Evolutionary conservation across 148 eudicot species (phyloP).

Genomic region (Rhododendron mucronatum): DNA sequence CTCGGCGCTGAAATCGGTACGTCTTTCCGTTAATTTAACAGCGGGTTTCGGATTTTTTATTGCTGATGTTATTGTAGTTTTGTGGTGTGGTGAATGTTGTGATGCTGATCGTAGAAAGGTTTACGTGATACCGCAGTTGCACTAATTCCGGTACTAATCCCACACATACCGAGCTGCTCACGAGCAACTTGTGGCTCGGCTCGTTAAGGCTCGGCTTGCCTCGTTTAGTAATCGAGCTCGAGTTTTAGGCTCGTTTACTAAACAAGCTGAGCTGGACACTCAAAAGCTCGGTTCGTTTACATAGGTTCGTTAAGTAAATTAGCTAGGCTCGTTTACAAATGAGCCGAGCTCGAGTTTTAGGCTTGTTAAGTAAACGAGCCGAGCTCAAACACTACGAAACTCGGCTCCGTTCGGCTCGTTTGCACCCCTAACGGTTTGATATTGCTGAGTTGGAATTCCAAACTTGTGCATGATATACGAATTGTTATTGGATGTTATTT

Average conservation of each 20-base stretch:
- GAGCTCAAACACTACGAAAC: neutral
- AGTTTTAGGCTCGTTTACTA: neutral
- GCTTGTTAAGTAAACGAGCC: neutral
- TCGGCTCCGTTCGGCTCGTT: neutral
- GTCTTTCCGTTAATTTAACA: neutral
- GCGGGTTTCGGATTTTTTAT: neutral
- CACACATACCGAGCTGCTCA: no score
- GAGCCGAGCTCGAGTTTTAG: no score
- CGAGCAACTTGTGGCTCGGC: no score
- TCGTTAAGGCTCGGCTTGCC: neutral
- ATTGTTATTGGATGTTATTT: neutral
- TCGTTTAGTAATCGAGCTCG: neutral
- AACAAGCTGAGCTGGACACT: neutral
- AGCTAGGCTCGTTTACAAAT: neutral
- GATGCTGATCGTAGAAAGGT: neutral
- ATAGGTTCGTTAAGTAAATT: neutral
- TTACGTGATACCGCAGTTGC: neutral
- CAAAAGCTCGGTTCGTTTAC: no score
- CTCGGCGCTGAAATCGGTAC: conserved; percentile 88
- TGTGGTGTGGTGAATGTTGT: neutral
- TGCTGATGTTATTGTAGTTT: neutral
- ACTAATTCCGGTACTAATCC: neutral
- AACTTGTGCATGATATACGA: neutral
- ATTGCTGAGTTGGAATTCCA: neutral
- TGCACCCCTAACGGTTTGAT: neutral